A percentile compares a stretch with the other conserved stretches of the same genome.
phyloP scores from a whole-genome alignment of 2,329 filamentous ascomycete genomes.

The Dactylellina drechsleri region DNA sequence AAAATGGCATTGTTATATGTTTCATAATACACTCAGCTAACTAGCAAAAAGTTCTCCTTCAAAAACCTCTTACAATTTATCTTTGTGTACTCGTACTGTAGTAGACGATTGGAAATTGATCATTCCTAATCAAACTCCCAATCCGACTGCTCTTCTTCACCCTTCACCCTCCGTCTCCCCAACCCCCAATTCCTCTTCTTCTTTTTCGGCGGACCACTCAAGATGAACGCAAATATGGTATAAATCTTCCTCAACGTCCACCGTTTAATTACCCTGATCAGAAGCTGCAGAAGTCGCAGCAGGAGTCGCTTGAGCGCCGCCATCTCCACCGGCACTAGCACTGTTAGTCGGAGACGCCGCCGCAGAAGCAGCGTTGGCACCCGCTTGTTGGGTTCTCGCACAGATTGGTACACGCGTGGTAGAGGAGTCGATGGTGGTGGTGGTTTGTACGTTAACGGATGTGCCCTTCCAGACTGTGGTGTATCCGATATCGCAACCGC shows the following conservation, averaged over 20 bases:
- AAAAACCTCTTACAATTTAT: too few relatives aligned
- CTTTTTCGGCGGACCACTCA: background rate
- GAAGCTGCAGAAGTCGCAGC: slow-evolving; percentile 14
- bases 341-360: background rate
- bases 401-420: slow-evolving; percentile 18
- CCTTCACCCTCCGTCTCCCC: background rate
- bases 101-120: too few relatives aligned
- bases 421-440: slow-evolving; percentile 11
- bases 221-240: background rate
- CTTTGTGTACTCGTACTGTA: too few relatives aligned
- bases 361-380: background rate
- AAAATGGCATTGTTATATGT: too few relatives aligned
- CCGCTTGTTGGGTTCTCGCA: background rate
- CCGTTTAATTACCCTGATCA: background rate
- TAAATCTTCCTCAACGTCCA: slow-evolving; percentile 1
- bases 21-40: too few relatives aligned
- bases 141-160: background rate
- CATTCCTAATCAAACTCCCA: slow-evolving; percentile 1
- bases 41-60: too few relatives aligned
- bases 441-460: slow-evolving; percentile 10
- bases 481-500: slow-evolving; percentile 14
- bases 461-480: slow-evolving; percentile 18
- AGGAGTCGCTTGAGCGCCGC: background rate
- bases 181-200: background rate
- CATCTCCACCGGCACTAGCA: background rate